A percentile compares a stretch with the other conserved stretches of the same genome.
These are phyloP conservation scores for Afroboletus lepidellus DNA, from an alignment of 1,284 basidiomycete genomes.

Conservation along the genomic window DNA sequence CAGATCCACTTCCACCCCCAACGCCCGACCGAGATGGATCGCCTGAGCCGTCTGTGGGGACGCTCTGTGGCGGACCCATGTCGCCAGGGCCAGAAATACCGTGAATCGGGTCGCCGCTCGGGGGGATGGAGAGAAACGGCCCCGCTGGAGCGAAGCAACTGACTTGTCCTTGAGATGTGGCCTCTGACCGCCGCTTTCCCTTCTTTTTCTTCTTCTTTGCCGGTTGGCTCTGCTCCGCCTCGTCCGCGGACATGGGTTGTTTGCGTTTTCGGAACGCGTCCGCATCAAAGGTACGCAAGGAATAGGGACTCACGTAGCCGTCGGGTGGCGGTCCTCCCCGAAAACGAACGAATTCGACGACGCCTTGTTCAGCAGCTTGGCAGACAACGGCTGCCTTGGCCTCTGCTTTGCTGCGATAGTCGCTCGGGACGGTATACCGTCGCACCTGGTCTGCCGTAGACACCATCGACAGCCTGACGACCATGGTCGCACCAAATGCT, in stretches of 20 bases:
- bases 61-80: conserved; percentile 19
- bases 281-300: conserved; percentile 15
- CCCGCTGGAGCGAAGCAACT: not conserved
- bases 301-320: conserved; percentile 34
- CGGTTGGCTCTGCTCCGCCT: conserved; percentile 8
- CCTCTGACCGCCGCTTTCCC: conserved; percentile 13
- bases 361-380: conserved; percentile 50
- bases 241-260: conserved; percentile 13
- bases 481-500: conserved; percentile 57
- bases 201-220: conserved; percentile 28
- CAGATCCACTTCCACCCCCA: conserved; percentile 20
- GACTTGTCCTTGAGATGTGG: not conserved
- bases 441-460: conserved; percentile 35
- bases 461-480: conserved; percentile 40
- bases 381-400: conserved; percentile 56
- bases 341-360: conserved; percentile 56
- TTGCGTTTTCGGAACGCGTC: conserved; percentile 28
- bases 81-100: conserved; percentile 16
- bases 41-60: conserved; percentile 10
- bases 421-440: conserved; percentile 44
- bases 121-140: not conserved
- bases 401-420: conserved; percentile 57
- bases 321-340: conserved; percentile 40
- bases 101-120: conserved; percentile 18
- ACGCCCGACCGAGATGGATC: conserved; percentile 22